Base-by-base conservation (phyloP, 768 basidiomycete genomes). In the Naganishia randhawae region DNA sequence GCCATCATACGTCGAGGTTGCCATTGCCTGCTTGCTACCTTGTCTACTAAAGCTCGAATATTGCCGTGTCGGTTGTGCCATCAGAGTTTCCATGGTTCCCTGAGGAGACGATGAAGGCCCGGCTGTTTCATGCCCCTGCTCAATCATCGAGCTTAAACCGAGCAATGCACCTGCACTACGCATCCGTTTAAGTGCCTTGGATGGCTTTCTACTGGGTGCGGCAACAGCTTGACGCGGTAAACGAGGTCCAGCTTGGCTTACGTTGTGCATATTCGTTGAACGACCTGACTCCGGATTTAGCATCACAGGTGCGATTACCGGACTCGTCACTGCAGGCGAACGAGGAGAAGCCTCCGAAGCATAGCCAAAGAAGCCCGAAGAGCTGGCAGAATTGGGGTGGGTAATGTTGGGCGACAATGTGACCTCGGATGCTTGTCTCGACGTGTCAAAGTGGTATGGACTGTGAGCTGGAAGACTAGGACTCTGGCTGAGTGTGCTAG, bases 111-210 rank as follows among this genome's bases (percentile, higher is more conserved):
- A 1, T 35, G n/a, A n/a, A 16, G 19, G 19, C n/a, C 52, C 29
- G 33, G 29, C n/a, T n/a, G 31, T 19, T n/a, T 33, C 33, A n/a
- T 55, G n/a, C 16, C 33, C 33, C 13, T 55, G 16, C n/a, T 55
- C 54, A 8, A 37, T 17, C 54, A 55, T 57, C 3, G 68, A 31
- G 6, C 61, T 48, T 16, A 67, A 39, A 22, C 70, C 69, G 9
- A 77, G 66, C 2, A 76, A 68, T 2, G 72, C 63, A 8, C 75
- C 74, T 22, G 75, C 75, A 10, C 75, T 76, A 25, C 73, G 71
- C 77, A 78, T 78, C 45, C 69, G 69, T 25, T 50, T 67, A 2
- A 63, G 14, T 16, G 61, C 41, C 41, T 50, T 55, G 29, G 32
- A 33, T 8, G 54, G 54, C 35, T 55, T 55, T 22, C 54, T 16